Conservation (phyloP, 2,329 filamentous ascomycete genomes). For the Colletotrichum endophyticum region DNA sequence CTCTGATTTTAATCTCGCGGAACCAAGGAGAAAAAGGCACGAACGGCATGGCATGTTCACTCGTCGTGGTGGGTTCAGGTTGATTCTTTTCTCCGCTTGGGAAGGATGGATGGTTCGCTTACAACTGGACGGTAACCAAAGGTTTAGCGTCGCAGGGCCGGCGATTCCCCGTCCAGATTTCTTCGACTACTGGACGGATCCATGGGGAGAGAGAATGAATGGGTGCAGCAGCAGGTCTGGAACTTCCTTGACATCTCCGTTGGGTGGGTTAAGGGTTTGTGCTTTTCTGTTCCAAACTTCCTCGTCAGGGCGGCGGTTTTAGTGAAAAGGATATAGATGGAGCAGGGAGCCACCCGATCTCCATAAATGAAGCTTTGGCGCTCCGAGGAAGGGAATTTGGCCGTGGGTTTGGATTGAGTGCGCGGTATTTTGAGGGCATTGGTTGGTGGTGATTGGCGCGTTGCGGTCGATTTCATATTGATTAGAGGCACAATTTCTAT, state of each 20-base stretch:
- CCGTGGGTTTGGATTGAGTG: background rate
- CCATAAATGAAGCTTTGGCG: background rate
- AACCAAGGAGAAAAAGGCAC: background rate
- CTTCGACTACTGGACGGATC: background rate
- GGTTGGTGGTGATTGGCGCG: background rate
- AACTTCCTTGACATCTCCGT: background rate
- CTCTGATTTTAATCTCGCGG: background rate
- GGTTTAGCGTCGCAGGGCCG: background rate
- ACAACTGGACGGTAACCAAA: background rate
- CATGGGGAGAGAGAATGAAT: background rate
- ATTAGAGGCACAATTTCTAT: background rate
- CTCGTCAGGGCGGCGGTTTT: background rate
- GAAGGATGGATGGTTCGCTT: background rate
- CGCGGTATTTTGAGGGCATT: background rate
- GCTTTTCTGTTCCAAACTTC: background rate
- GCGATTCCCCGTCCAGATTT: background rate
- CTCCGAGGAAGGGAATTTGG: background rate
- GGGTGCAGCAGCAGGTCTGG: background rate
- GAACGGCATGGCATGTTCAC: background rate
- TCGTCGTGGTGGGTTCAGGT: background rate
- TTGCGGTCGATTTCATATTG: background rate
- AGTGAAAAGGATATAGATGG: background rate
- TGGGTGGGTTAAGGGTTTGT: background rate
- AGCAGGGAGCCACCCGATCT: background rate
- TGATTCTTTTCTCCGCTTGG: background rate